A percentile compares a stretch with the other conserved stretches of the same genome.
These are phyloP conservation scores for Geranomyces michiganensis DNA, from an alignment of 192 early-diverging fungal genomes.

Conservation along the genomic window DNA sequence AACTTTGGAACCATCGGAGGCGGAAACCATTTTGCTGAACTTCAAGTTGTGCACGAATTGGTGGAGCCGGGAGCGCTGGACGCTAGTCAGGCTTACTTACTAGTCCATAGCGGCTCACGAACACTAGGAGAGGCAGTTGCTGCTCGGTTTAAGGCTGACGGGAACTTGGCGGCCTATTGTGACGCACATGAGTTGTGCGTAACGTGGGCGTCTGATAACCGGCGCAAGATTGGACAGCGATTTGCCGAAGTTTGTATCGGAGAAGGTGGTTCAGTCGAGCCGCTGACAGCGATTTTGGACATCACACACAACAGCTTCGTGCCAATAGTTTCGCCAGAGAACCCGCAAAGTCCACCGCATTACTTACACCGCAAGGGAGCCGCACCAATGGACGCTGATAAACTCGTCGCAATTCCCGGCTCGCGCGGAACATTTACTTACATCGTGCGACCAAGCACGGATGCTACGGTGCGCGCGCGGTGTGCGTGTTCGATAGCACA, in stretches of 20 bases:
- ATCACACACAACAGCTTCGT: constrained; percentile 15
- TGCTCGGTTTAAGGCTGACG: constrained; percentile 38
- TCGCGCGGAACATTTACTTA: constrained; percentile 60
- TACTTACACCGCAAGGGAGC: constrained; percentile 56
- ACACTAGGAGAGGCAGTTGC: constrained; percentile 55
- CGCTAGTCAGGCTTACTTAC: constrained; percentile 23
- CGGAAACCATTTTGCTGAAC: constrained; percentile 68
- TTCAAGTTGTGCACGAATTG: constrained; percentile 44
- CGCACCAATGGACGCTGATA: constrained; percentile 37
- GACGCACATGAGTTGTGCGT: constrained; percentile 51
- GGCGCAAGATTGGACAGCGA: constrained; percentile 57
- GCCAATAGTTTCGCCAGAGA: not conserved
- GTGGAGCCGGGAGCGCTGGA: constrained; percentile 34
- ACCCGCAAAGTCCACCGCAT: not conserved
- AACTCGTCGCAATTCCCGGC: constrained; percentile 60
- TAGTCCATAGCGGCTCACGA: constrained; percentile 63
- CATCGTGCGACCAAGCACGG: constrained; percentile 52
- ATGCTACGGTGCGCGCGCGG: constrained; percentile 15
- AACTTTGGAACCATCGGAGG: constrained; percentile 60
- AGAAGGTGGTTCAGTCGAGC: not conserved
- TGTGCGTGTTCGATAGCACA: constrained; percentile 58
- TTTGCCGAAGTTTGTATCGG: constrained; percentile 23
- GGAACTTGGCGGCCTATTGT: constrained; percentile 42
- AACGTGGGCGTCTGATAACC: constrained; percentile 56
- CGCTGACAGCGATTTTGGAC: not conserved